Evolutionary conservation across 1,284 basidiomycete genomes (phyloP), one percentile per base, ranked within the genome.

Genomic region (Cystobasidium pallidum): DNA sequence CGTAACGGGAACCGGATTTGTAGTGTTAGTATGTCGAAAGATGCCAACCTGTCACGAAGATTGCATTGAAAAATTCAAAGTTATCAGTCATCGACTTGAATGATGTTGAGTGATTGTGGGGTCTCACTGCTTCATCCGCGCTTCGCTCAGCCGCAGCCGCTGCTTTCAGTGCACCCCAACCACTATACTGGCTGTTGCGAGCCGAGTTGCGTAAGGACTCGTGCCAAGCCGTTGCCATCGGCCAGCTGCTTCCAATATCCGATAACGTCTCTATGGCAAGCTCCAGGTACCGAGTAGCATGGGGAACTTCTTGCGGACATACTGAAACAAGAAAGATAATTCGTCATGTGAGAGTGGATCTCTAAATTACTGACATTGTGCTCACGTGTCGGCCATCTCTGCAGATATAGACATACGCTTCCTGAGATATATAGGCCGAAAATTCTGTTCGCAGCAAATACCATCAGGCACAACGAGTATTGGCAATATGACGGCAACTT

Each of bases 171-270:
- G 51, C 66, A 13, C 55, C 52, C 41, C 41, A 57, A 3, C 55
- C 66, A 32, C 26, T 58, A 21, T 47, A 49, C 26, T 39, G 34
- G 8, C 24, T 47, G 24, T 41, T 57, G 24, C 55, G 66, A 39
- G 66, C 66, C 7, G 66, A 67, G 30, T 58, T 67, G 19, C 39
- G 34, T n/a, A 67, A 26, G 26, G 66, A 67, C 24, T 67, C 66
- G 55, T 67, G 66, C 66, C 66, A 67, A 7, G 66, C 52, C 34
- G 57, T 52, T 26, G 54, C 54, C 66, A 67, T 67, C 2, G 66
- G 66, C 66, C 66, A 67, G 54, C 21, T 45, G 24, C 30, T 43
- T 13, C 39, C 28, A 21, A 58, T 41, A 26, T 47, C 30, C 4
- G 66, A 57, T 21, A 67, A 49, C 2, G 55, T 55, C 8, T 58